Evolutionary conservation across 2,329 filamentous ascomycete species (phyloP), one percentile per base, ranked within the genome.

Genomic region (Diplodia intermedia): DNA sequence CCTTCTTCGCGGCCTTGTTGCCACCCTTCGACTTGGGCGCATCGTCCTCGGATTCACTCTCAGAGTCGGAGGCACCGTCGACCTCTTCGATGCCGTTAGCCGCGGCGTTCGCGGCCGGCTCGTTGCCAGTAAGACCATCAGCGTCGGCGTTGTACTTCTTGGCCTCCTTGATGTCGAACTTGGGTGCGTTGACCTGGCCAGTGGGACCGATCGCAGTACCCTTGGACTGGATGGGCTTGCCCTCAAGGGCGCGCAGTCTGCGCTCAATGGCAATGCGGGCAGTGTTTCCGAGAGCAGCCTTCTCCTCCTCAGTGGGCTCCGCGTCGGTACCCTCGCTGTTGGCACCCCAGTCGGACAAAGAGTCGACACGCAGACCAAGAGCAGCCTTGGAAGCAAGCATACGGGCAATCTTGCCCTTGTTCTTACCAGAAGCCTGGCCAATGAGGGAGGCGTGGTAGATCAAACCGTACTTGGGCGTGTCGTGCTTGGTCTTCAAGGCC

Each of bases 381-480:
- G 95, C 93, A 56, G 94, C 90, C 86, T 98, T 98, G 73, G 94
- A 91, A 60, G 95, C 91, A 70, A 99, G 87, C 85, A 97, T 93
- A 86, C 95, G 92, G 52, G 95, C 95, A 77, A 99, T 97, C 86
- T 99, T 99, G 75, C 95, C 95, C 90, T 99, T 99, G 86, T 98
- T 98, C 85, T 93, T 94, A 76, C 95, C 95, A 23, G 92, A 97
- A 36, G 95, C 95, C 83, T 99, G 95, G 54, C 95, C 95, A 70
- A 99, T 95, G 53, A 99, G 88, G 33, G 78, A 80, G 18, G 79
- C 79, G 71, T 81, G 79, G 72, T 80, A 96, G 72, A 99, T 96
- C 55, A 99, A 88, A 65, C 95, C 95, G 76, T 98, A 99, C 83
- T 98, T 99, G 78, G 95, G 95, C 49, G 95, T 99, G 78, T 97